Evolutionary conservation across 768 basidiomycete species (phyloP).

Genomic region (Lactarius deliciosus): DNA sequence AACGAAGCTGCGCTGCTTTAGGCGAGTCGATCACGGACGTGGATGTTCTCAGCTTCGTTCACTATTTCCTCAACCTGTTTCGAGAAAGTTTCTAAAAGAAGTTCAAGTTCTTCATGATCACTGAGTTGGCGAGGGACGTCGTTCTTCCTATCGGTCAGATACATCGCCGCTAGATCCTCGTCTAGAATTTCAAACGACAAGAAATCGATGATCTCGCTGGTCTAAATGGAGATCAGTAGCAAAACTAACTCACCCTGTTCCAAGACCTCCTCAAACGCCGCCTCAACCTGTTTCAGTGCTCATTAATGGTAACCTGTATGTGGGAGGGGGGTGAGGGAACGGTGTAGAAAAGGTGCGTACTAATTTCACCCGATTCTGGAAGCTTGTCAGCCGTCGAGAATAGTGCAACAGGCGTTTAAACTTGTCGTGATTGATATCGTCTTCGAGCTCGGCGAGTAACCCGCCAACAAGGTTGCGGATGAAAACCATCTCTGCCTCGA

Average conservation of each 20-base stretch:
- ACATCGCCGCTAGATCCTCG: conserved; percentile 94
- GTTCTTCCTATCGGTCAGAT: conserved; percentile 82
- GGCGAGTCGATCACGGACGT: conserved; percentile 46
- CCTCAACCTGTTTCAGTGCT: conserved; percentile 59
- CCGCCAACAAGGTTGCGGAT: conserved; percentile 89
- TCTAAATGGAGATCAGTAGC: conserved; percentile 9
- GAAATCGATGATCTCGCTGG: not conserved
- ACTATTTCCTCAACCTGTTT: conserved; percentile 98
- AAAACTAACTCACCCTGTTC: conserved; percentile 62
- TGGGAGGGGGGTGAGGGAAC: conserved; percentile 7
- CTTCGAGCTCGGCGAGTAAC: conserved; percentile 88
- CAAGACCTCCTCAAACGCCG: conserved; percentile 88
- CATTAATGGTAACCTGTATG: conserved; percentile 11
- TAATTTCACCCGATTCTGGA: conserved; percentile 87
- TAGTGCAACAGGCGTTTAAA: conserved; percentile 91
- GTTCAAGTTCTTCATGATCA: conserved; percentile 92
- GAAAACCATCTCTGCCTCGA: conserved; percentile 96
- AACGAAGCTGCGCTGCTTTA: not conserved
- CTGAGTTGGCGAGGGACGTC: conserved; percentile 55
- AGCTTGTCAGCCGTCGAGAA: conserved; percentile 81
- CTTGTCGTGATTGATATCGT: conserved; percentile 92
- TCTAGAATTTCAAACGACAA: conserved; percentile 47
- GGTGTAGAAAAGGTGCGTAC: conserved; percentile 41
- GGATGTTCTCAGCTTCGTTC: conserved; percentile 85
- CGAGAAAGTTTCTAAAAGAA: conserved; percentile 89